phyloP scores from a whole-genome alignment of 2,329 filamentous ascomycete genomes.

The Xylaria sp. region DNA sequence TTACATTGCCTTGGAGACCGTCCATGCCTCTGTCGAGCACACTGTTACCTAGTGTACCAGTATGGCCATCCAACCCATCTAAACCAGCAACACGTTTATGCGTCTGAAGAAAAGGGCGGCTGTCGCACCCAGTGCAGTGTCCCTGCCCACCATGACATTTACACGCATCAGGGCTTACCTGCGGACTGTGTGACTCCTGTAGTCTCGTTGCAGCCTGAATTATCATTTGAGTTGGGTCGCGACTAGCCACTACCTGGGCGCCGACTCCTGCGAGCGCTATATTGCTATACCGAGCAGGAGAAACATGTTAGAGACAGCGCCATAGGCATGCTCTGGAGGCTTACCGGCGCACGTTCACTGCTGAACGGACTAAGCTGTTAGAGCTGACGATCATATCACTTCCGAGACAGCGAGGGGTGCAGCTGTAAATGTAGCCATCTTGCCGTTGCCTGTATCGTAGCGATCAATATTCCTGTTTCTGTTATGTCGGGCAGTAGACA shows the following conservation, averaged over 20 bases:
- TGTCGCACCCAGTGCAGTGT: slow-evolving; percentile 24
- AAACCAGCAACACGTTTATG: slow-evolving; percentile 22
- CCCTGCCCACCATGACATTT: slow-evolving; percentile 24
- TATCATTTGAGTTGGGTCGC: background rate
- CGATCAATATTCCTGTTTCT: background rate
- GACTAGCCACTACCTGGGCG: background rate
- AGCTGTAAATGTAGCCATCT: background rate
- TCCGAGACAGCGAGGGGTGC: slow-evolving; percentile 1
- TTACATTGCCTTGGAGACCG: slow-evolving; percentile 23
- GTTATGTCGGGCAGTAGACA: background rate
- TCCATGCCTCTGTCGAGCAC: slow-evolving; percentile 10
- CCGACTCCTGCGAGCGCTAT: background rate
- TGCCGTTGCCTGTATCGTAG: background rate
- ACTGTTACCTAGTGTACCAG: slow-evolving; percentile 15
- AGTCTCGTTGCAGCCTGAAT: background rate
- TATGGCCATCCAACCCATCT: slow-evolving; percentile 20
- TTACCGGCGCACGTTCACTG: background rate
- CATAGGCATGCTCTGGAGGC: background rate
- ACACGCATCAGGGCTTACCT: slow-evolving; percentile 11
- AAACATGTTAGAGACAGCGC: background rate
- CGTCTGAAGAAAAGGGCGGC: slow-evolving; percentile 19
- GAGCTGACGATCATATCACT: background rate
- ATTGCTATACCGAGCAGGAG: background rate
- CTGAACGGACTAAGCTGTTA: slow-evolving; percentile 1
- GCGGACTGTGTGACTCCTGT: background rate